Conservation (phyloP, 202 grass and related monocot species). For the Setaria viridis region DNA sequence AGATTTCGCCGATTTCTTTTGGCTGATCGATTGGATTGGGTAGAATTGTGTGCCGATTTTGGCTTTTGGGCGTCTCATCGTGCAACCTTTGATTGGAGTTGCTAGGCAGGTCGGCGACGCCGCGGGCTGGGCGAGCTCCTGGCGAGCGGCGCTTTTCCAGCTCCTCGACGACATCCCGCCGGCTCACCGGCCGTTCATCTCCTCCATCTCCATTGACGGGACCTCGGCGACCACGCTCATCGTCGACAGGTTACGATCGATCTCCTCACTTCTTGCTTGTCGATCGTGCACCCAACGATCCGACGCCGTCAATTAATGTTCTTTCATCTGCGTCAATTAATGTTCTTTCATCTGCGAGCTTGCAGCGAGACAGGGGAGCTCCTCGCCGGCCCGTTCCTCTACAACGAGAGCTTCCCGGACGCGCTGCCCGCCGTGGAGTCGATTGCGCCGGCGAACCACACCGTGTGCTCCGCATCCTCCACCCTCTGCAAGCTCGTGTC, state of each 20-base stretch:
- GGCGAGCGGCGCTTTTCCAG: constrained; percentile 73
- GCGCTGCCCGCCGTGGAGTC: constrained; percentile 65
- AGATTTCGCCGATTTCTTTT: background rate
- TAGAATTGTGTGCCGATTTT: background rate
- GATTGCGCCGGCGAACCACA: constrained; percentile 75
- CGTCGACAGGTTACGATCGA: constrained; percentile 57
- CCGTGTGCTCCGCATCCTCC: constrained; percentile 71
- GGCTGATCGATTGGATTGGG: background rate
- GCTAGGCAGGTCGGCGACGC: constrained; percentile 60
- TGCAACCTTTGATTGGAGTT: constrained; percentile 18
- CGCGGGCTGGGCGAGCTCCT: constrained; percentile 55
- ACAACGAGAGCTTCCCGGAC: constrained; percentile 75
- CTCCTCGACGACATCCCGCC: constrained; percentile 67
- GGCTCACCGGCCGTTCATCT: constrained; percentile 45
- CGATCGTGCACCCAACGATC: background rate
- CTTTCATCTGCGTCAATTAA: background rate
- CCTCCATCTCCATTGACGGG: constrained; percentile 87
- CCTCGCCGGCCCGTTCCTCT: constrained; percentile 70
- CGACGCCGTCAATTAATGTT: background rate
- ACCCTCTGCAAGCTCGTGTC: constrained; percentile 88
- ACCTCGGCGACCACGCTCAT: constrained; percentile 82
- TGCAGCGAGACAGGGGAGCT: constrained; percentile 59
- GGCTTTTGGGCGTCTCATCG: background rate
- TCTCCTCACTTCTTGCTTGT: too few relatives aligned
- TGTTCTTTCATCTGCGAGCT: background rate